Evolutionary conservation across 208 protist species (phyloP).

Genomic region (Leishmania braziliensis): DNA sequence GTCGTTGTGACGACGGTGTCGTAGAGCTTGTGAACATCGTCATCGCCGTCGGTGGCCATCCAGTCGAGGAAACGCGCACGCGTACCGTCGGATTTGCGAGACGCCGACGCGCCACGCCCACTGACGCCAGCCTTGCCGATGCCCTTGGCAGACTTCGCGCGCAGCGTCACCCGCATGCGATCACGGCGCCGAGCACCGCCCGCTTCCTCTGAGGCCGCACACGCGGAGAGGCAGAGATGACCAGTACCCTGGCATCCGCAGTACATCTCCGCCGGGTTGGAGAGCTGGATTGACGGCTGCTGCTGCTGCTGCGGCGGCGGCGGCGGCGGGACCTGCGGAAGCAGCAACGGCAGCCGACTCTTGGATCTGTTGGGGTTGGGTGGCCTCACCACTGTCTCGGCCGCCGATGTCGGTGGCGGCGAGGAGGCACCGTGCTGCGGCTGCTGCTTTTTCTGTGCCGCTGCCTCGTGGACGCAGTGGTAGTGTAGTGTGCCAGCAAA

Average conservation of each 20-base stretch:
- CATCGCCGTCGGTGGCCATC: neutral
- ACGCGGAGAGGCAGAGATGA: slow-evolving; percentile 51
- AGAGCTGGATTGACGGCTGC: neutral
- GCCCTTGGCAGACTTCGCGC: slow-evolving; percentile 3
- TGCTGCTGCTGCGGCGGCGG: neutral
- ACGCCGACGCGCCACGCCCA: neutral
- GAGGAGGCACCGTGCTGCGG: slow-evolving; percentile 11
- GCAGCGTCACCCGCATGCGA: slow-evolving; percentile 20
- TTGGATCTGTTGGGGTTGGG: neutral
- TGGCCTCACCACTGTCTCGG: slow-evolving; percentile 4
- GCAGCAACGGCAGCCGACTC: slow-evolving; percentile 3
- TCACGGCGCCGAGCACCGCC: slow-evolving; percentile 5
- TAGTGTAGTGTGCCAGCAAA: slow-evolving; percentile 82
- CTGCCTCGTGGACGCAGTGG: slow-evolving; percentile 72
- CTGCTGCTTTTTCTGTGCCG: slow-evolving; percentile 5
- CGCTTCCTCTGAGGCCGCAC: slow-evolving; percentile 6
- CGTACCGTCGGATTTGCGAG: neutral
- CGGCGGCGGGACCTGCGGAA: neutral
- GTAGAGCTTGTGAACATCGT: neutral
- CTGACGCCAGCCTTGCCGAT: neutral
- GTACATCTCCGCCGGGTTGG: slow-evolving; percentile 31
- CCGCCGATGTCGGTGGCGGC: neutral
- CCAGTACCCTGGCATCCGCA: slow-evolving; percentile 69
- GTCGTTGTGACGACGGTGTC: neutral
- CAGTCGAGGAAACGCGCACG: slow-evolving; percentile 1